Evolutionary conservation across 2,329 filamentous ascomycete genomes (phyloP).

Genomic region (Pezicula neosporulosa): DNA sequence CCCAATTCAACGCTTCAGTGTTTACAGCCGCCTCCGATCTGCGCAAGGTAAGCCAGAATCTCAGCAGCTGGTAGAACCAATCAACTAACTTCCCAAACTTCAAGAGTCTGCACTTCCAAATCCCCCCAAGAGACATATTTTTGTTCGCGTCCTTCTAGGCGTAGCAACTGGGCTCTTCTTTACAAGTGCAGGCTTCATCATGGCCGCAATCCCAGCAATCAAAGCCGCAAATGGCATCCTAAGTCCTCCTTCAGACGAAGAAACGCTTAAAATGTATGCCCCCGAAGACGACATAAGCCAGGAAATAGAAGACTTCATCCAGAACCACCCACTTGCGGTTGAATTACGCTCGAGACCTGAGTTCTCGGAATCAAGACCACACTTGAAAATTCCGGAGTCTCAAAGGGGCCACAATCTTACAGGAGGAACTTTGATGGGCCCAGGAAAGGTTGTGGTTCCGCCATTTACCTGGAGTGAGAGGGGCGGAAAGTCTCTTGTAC

Average conservation of each 20-base stretch:
- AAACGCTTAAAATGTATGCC: slow-evolving; percentile 65
- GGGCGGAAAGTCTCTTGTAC: slow-evolving; percentile 65
- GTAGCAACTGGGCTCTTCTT: slow-evolving; percentile 45
- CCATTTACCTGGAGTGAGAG: slow-evolving; percentile 74
- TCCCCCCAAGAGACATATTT: slow-evolving; percentile 32
- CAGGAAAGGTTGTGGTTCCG: slow-evolving; percentile 74
- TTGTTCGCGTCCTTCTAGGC: slow-evolving; percentile 42
- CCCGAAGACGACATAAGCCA: slow-evolving; percentile 47
- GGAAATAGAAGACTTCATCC: slow-evolving; percentile 70
- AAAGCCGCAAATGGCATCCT: slow-evolving; percentile 44
- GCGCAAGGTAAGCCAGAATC: neutral
- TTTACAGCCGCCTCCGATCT: neutral
- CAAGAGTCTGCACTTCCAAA: neutral
- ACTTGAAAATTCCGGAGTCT: slow-evolving; percentile 75
- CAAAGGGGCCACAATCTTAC: slow-evolving; percentile 76
- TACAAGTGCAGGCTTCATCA: slow-evolving; percentile 49
- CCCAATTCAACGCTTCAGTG: neutral
- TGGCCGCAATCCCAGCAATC: slow-evolving; percentile 51
- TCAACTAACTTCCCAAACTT: neutral
- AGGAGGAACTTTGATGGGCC: slow-evolving; percentile 72
- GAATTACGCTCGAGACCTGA: slow-evolving; percentile 63
- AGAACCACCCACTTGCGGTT: slow-evolving; percentile 69
- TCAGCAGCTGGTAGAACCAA: neutral
- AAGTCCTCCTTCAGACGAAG: slow-evolving; percentile 63
- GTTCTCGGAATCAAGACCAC: slow-evolving; percentile 75